Percentiles rank a stretch among this genome's conserved stretches.
These are phyloP conservation scores for Geotrichum histeridarum DNA, from an alignment of 1,139 yeast species.

Conservation along the genomic window DNA sequence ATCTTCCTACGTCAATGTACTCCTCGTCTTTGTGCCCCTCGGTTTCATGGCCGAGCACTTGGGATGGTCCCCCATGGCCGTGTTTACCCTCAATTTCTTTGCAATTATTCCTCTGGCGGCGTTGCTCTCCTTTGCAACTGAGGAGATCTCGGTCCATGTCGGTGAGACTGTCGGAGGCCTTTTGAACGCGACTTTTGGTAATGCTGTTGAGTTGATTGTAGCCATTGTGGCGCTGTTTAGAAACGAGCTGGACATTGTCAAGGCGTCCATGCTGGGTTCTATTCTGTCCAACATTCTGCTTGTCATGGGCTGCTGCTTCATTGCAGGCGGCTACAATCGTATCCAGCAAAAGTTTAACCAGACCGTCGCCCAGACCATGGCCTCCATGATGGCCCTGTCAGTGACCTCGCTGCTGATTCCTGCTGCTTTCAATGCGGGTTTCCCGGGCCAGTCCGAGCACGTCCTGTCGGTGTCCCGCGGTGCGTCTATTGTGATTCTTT, in stretches of 20 bases:
- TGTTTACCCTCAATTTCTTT: slow-evolving; percentile 72
- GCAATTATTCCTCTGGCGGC: slow-evolving; percentile 94
- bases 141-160: slow-evolving; percentile 78
- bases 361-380: slow-evolving; percentile 97
- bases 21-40: slow-evolving; percentile 77
- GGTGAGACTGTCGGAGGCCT: slow-evolving; percentile 78
- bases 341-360: slow-evolving; percentile 86
- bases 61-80: slow-evolving; percentile 52
- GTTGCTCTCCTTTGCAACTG: slow-evolving; percentile 84
- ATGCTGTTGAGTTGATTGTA: slow-evolving; percentile 89
- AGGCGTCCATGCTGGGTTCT: slow-evolving; percentile 94
- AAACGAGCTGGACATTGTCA: slow-evolving; percentile 85
- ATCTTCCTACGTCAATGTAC: slow-evolving; percentile 57
- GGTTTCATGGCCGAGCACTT: slow-evolving; percentile 71
- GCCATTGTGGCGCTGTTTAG: slow-evolving; percentile 81
- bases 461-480: slow-evolving; percentile 80
- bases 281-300: slow-evolving; percentile 79
- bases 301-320: slow-evolving; percentile 91
- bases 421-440: slow-evolving; percentile 88
- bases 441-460: slow-evolving; percentile 46
- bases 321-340: slow-evolving; percentile 86
- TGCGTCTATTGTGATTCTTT: slow-evolving; percentile 69
- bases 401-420: slow-evolving; percentile 86
- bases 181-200: slow-evolving; percentile 92
- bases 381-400: slow-evolving; percentile 84